Conservation (phyloP, 805 yeast species). For the Wickerhamomyces subpelliculosus region DNA sequence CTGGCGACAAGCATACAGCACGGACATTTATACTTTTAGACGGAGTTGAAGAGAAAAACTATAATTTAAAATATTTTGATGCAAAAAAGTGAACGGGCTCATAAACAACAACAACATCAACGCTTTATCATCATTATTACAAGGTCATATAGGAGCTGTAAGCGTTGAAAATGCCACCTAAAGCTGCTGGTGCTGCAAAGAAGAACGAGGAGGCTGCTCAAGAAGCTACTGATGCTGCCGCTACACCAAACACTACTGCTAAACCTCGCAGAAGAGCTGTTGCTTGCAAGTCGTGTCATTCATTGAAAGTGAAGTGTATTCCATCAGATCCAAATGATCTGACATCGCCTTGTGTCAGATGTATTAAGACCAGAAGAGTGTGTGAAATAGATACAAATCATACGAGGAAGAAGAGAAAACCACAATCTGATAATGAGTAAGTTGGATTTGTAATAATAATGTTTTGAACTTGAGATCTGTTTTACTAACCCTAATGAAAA, state of each 20-base stretch:
- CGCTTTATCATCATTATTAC: no score
- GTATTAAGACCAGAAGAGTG: conserved; percentile 51
- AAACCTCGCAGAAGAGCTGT: conserved; percentile 28
- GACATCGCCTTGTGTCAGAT: conserved; percentile 64
- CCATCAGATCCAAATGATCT: conserved; percentile 57
- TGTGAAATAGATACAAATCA: conserved; percentile 67
- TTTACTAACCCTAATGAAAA: not conserved
- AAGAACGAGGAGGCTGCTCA: not conserved
- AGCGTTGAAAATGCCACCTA: no score
- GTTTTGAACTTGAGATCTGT: no score
- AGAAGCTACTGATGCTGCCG: not conserved
- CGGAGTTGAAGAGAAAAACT: no score
- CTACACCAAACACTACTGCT: not conserved
- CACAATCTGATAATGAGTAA: conserved; percentile 26
- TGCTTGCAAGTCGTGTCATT: conserved; percentile 72
- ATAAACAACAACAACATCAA: no score
- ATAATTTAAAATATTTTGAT: no score
- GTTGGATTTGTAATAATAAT: conserved; percentile 1
- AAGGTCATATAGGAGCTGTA: no score
- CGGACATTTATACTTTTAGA: no score
- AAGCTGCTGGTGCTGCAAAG: no score
- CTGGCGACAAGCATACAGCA: no score
- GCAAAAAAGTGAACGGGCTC: no score
- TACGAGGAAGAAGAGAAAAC: conserved; percentile 38
- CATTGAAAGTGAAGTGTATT: conserved; percentile 77